Evolutionary conservation across 2,329 filamentous ascomycete species (phyloP), one percentile per base, ranked within the genome.

Genomic region (Acrocalymma vagum): DNA sequence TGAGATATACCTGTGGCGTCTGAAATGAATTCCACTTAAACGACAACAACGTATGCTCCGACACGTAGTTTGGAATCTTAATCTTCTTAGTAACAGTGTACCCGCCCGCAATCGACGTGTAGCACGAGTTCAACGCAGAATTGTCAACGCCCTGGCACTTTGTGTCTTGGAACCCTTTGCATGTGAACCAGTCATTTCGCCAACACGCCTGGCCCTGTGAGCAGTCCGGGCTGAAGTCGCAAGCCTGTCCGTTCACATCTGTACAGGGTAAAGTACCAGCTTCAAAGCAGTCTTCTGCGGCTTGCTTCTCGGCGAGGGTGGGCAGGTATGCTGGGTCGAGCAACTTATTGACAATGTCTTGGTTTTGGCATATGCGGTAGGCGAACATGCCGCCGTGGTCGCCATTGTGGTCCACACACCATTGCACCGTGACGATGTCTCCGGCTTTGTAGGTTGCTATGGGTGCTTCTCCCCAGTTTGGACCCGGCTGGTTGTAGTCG

Each of bases 131-230:
- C 4, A 65, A 18, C 2, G 61, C 47, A 15, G 63, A 58, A 25
- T 65, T 63, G 34, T 67, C 63, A 2, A 67, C 56, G 15, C 63
- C 56, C 11, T 42, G 53, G 38, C 63, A 67, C 31, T 57, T 65
- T 1, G 45, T 40, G 8, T 59, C 60, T 11, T 62, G 38, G 45
- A 67, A 67, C 3, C 51, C 62, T 32, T 58, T 57, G 49, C 63
- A 67, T 3, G 63, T 63, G 30, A 67, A 67, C 63, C 63, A 67
- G 38, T 65, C 63, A 11, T 67, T 67, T 18, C 62, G 55, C 53
- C 55, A 67, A 50, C 63, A 65, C 10, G 53, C 34, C 24, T 65
- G 57, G 3, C 60, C 63, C 9, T 46, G 29, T 17, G 56, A 51
- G 17, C 63, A 67, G 36, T 67, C 63, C 5, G 62, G 30, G 32